Conservation (phyloP, 352 stramenopile genomes). For the Albugo laibachii region DNA sequence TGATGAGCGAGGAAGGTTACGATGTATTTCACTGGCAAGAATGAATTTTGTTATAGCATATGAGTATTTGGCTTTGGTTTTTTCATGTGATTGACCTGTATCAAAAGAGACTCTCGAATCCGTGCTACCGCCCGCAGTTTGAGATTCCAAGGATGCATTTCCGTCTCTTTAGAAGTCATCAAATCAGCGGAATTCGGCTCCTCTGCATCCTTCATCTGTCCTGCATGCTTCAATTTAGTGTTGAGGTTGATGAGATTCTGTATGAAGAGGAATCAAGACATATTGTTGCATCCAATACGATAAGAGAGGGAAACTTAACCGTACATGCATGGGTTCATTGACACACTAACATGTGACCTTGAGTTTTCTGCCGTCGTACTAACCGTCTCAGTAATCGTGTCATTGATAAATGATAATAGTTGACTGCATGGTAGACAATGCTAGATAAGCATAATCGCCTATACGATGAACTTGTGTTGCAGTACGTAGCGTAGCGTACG, state of each 20-base stretch:
- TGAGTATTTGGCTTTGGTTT: constrained; percentile 96
- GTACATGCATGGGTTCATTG: no score
- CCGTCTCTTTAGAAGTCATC: constrained; percentile 84
- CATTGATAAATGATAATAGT: no score
- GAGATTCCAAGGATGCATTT: constrained; percentile 81
- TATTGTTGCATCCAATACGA: no score
- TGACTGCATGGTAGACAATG: no score
- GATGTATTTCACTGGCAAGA: constrained; percentile 93
- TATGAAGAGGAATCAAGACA: no score
- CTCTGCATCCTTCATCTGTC: constrained; percentile 25
- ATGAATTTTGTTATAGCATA: constrained; percentile 93
- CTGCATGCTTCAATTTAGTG: constrained; percentile 82
- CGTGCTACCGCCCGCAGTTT: constrained; percentile 44
- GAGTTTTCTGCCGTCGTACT: no score
- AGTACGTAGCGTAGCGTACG: no score
- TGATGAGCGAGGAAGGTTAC: constrained; percentile 90
- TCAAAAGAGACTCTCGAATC: constrained; percentile 87
- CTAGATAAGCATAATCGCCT: no score
- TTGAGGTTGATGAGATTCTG: constrained; percentile 87
- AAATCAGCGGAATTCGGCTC: constrained; percentile 70
- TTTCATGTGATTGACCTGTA: constrained; percentile 85
- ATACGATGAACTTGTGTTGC: no score
- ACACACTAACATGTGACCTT: no score
- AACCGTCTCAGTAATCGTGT: no score
- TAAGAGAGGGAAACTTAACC: no score